A percentile compares a stretch with the other conserved stretches of the same genome.
phyloP scores from a whole-genome alignment of 2,329 filamentous ascomycete species.

The Colletotrichum coccodes region DNA sequence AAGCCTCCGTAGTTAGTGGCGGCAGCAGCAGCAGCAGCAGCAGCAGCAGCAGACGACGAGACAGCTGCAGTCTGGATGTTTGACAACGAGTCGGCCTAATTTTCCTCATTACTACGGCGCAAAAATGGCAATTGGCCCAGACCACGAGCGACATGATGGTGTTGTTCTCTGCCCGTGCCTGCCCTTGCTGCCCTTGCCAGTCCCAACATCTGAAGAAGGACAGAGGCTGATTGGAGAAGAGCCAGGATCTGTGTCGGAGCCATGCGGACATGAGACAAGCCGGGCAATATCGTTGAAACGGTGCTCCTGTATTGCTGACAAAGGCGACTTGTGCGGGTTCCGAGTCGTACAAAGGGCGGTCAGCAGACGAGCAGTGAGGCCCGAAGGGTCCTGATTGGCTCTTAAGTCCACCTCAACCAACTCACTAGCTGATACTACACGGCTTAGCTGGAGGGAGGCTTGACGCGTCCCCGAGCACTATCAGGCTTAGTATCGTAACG shows the following conservation, averaged over 20 bases:
- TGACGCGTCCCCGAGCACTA: not conserved
- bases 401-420: not conserved
- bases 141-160: not conserved
- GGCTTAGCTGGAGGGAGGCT: not conserved
- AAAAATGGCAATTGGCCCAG: not conserved
- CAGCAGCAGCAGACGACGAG: not conserved
- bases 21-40: constrained; percentile 3
- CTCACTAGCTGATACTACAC: not conserved
- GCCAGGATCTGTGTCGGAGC: not conserved
- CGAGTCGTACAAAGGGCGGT: constrained; percentile 3
- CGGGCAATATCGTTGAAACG: constrained; percentile 12
- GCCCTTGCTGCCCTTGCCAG: constrained; percentile 10
- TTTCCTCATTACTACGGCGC: not conserved
- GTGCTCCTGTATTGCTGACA: not conserved
- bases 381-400: not conserved
- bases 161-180: not conserved
- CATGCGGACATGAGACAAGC: constrained; percentile 25
- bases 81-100: not conserved
- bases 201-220: constrained; percentile 8
- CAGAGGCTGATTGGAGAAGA: not conserved
- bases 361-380: not conserved
- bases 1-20: constrained; percentile 16
- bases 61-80: not conserved
- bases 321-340: not conserved
- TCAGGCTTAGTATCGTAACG: constrained; percentile 22